Evolutionary conservation across 108 stramenopile species (phyloP).

Genomic region (Skeletonema costatum): DNA sequence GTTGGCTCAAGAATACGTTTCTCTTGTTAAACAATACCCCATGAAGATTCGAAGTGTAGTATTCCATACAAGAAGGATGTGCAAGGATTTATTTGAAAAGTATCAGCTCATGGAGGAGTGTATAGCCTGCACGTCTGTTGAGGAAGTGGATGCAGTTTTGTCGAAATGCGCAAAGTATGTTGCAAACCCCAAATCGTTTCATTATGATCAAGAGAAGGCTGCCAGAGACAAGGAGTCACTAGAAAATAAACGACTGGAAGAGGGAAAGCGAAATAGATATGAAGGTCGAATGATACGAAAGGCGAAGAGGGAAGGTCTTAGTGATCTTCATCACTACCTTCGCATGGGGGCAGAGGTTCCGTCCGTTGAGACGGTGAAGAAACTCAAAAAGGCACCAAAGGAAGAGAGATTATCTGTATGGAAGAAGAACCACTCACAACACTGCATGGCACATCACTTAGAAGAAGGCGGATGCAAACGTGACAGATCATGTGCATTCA

Average conservation of each 20-base stretch:
- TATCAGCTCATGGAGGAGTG: conserved; percentile 92
- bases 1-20: conserved; percentile 82
- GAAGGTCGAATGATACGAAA: conserved; percentile 93
- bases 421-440: conserved; percentile 87
- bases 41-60: conserved; percentile 79
- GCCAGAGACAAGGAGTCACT: conserved; percentile 67
- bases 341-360: conserved; percentile 84
- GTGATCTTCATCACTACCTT: conserved; percentile 76
- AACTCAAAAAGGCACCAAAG: conserved; percentile 52
- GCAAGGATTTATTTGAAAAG: conserved; percentile 61
- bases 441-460: conserved; percentile 86
- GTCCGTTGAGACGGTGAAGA: conserved; percentile 48
- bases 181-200: conserved; percentile 64
- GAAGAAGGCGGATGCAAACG: conserved; percentile 63
- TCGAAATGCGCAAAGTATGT: conserved; percentile 61
- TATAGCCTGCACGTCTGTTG: conserved; percentile 58
- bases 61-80: conserved; percentile 89
- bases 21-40: conserved; percentile 71
- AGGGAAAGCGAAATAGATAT: conserved; percentile 86
- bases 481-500: conserved; percentile 87
- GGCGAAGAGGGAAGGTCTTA: conserved; percentile 91
- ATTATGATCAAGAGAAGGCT: conserved; percentile 78
- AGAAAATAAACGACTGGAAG: conserved; percentile 67
- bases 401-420: conserved; percentile 65
- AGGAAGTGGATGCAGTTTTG: conserved; percentile 58